These are phyloP conservation scores for Suillus lakei DNA, from an alignment of 768 basidiomycete species.

Conservation along the genomic window DNA sequence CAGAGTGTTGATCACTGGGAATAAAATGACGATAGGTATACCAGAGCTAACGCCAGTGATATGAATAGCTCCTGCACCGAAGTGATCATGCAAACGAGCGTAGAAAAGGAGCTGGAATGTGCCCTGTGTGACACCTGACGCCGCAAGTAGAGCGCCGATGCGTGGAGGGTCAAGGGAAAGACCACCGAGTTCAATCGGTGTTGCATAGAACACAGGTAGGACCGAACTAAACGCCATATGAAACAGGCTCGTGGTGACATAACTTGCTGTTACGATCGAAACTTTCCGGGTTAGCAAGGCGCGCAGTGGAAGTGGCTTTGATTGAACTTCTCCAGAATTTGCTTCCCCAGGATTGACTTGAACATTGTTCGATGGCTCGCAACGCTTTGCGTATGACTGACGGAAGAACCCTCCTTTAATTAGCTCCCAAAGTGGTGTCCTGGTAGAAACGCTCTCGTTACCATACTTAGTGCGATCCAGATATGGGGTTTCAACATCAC, in stretches of 20 bases:
- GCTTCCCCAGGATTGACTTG: background rate
- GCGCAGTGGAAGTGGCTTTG: slow-evolving; percentile 47
- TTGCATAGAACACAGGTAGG: slow-evolving; percentile 36
- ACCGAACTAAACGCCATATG: slow-evolving; percentile 64
- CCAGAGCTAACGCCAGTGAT: background rate
- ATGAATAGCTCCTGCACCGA: slow-evolving; percentile 45
- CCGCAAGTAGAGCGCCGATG: slow-evolving; percentile 34
- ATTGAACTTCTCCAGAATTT: background rate
- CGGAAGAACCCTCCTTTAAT: background rate
- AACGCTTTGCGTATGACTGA: background rate
- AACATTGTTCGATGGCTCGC: background rate
- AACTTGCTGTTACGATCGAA: slow-evolving; percentile 61
- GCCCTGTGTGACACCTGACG: slow-evolving; percentile 36
- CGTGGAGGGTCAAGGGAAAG: slow-evolving; percentile 28
- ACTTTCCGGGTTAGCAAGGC: slow-evolving; percentile 58
- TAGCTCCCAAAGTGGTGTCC: background rate
- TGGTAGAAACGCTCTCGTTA: background rate
- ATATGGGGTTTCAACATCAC: background rate
- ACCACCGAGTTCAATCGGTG: slow-evolving; percentile 35
- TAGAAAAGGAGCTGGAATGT: slow-evolving; percentile 66
- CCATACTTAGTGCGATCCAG: background rate
- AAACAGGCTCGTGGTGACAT: slow-evolving; percentile 60
- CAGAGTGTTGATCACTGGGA: background rate
- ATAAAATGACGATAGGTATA: background rate
- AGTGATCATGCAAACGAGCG: slow-evolving; percentile 53